phyloP scores from a whole-genome alignment of 2,329 filamentous ascomycete species.

The Exophiala alcalophila region DNA sequence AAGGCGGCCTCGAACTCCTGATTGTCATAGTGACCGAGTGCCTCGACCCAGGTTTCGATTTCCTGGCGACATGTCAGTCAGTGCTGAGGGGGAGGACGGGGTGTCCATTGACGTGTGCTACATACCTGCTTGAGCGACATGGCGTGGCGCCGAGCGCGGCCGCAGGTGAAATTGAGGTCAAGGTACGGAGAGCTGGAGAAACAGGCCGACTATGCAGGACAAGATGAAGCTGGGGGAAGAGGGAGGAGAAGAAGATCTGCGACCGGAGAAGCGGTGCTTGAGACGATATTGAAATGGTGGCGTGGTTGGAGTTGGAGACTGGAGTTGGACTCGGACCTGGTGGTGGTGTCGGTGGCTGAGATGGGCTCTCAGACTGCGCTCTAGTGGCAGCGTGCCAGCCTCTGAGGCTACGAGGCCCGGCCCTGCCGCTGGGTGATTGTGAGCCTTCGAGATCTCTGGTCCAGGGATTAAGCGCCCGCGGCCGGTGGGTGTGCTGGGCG shows the following conservation, averaged over 20 bases:
- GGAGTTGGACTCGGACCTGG: slow-evolving; percentile 6
- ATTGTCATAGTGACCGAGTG: slow-evolving; percentile 88
- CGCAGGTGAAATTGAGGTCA: slow-evolving; percentile 10
- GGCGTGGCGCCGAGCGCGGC: slow-evolving; percentile 18
- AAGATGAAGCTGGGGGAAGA: slow-evolving; percentile 11
- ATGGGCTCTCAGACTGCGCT: neutral
- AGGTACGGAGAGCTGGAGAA: slow-evolving; percentile 10
- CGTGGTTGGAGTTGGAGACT: slow-evolving; percentile 16
- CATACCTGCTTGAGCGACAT: slow-evolving; percentile 35
- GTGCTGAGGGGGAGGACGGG: too few relatives aligned
- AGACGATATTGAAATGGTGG: slow-evolving; percentile 24
- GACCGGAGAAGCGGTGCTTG: slow-evolving; percentile 18
- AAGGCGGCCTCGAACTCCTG: slow-evolving; percentile 94
- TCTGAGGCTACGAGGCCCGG: slow-evolving; percentile 23
- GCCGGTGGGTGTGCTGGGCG: slow-evolving; percentile 18
- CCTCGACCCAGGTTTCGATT: slow-evolving; percentile 97
- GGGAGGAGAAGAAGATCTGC: slow-evolving; percentile 10
- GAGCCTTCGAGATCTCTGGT: slow-evolving; percentile 15
- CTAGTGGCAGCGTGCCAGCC: slow-evolving; percentile 12
- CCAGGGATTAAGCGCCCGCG: slow-evolving; percentile 30
- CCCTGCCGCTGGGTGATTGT: slow-evolving; percentile 20
- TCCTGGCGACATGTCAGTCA: slow-evolving; percentile 60
- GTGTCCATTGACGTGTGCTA: neutral
- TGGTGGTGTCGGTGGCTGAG: neutral
- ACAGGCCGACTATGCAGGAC: slow-evolving; percentile 10